Percentiles rank a stretch among this genome's conserved stretches.
phyloP scores from a whole-genome alignment of 305 asterid genomes.

The Fraxinus floribunda region DNA sequence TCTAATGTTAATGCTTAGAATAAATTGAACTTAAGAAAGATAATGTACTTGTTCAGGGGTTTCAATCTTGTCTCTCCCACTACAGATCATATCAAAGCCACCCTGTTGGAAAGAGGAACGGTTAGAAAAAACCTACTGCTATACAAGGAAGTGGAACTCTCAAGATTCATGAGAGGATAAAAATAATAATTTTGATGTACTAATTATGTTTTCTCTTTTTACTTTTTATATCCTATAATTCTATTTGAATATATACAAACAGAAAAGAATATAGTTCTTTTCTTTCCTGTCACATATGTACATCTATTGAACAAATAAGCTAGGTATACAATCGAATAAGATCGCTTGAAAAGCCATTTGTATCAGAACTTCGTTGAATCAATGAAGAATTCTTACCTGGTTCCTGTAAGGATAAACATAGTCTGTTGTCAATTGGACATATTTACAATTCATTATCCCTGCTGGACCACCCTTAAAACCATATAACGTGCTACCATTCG shows the following conservation, averaged over 20 bases:
- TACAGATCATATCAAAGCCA: conserved; percentile 72
- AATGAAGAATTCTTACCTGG: conserved; percentile 38
- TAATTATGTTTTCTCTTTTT: background rate
- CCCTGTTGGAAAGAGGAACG: conserved; percentile 37
- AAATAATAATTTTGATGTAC: background rate
- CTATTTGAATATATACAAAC: background rate
- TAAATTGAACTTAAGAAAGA: background rate
- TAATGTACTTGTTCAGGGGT: conserved; percentile 56
- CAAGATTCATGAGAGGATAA: background rate
- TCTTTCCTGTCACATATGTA: background rate
- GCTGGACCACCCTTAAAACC: conserved; percentile 78
- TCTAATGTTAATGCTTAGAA: background rate
- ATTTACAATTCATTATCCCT: conserved; percentile 64
- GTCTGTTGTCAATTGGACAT: conserved; percentile 52
- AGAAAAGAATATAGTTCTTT: background rate
- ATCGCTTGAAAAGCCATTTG: background rate
- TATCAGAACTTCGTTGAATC: background rate
- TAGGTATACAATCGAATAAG: background rate
- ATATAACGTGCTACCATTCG: conserved; percentile 54
- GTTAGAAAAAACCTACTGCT: background rate
- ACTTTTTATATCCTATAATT: background rate
- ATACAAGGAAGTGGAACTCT: background rate
- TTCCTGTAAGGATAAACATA: conserved; percentile 57
- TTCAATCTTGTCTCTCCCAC: conserved; percentile 77
- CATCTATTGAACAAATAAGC: background rate